Base-by-base conservation (phyloP, 768 basidiomycete species). In the Xerocomellus intermedius region DNA sequence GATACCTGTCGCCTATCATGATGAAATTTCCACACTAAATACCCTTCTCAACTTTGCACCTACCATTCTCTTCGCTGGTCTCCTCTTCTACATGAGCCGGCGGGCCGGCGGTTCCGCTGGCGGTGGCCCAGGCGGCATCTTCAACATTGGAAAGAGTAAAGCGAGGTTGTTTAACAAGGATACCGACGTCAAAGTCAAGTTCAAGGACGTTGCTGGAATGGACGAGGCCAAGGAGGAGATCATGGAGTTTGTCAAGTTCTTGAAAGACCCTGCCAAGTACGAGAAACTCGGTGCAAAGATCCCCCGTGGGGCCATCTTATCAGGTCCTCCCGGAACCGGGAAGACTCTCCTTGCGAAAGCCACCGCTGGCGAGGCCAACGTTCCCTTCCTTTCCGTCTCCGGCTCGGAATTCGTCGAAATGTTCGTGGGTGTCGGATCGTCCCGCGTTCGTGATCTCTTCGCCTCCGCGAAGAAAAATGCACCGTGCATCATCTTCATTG, bases 141-240 rank as follows among this genome's bases (percentile, higher is more conserved):
- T 99, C 76, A 94, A 82, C 68, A 95, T 99, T 37, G 97, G 96
- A 51, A 98, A 98, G 78, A 94, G 92, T 66, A 84, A 81, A 56
- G 97, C 97, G 14, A 92, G 86, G 73, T 76, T 97, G 68, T 98
- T 98, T 76, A 98, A 98, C 78, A 90, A 96, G 76, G 96, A 99
- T 63, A 94, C 90, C 33, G 91, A 95, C 49, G 87, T 98, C 68
- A 89, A 85, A 69, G 85, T 89, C 65, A 90, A 90, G 71, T 99
- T 99, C 78, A 86, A 86, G 75, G 94, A 99, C 69, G 93, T 99
- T 17, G 97, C 97, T 14, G 97, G 97, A 36, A 98, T 98, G 96
- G 97, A 99, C 74, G 97, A 99, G 74, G 97, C 95, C 42, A 99
- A 99, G 79, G 91, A 95, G 77, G 97, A 99, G 76, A 96, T 99